Conservation (phyloP, 208 protist species). For the Phytomonas sp. region DNA sequence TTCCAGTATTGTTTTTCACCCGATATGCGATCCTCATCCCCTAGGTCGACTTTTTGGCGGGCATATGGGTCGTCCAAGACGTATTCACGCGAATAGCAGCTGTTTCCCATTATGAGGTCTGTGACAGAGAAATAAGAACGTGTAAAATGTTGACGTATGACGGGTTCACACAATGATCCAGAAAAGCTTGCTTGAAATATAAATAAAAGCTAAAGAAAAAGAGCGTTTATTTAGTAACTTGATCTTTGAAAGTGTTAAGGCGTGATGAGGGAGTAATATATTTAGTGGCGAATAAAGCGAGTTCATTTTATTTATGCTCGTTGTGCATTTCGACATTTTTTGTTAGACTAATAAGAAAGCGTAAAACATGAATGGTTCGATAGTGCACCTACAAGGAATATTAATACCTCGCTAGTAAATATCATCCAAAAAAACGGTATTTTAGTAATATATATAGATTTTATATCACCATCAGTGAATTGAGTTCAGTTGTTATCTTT, state of each 20-base stretch:
- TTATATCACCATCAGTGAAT: background rate
- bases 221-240: background rate
- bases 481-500: background rate
- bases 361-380: conserved; percentile 2
- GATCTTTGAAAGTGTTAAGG: background rate
- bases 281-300: background rate
- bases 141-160: background rate
- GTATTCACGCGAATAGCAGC: background rate
- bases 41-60: background rate
- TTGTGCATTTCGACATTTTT: background rate
- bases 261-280: background rate
- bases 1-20: background rate
- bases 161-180: background rate
- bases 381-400: background rate
- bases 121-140: background rate
- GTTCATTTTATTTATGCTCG: background rate
- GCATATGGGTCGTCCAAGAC: background rate
- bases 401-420: conserved; percentile 2
- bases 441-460: conserved; percentile 10
- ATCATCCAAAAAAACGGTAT: background rate
- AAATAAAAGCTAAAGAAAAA: background rate
- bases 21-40: background rate
- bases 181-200: background rate
- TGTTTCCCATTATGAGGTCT: background rate
- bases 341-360: background rate